These are phyloP conservation scores for Xerocomus brunneocitrinus DNA, from an alignment of 768 basidiomycete genomes.

Conservation along the genomic window DNA sequence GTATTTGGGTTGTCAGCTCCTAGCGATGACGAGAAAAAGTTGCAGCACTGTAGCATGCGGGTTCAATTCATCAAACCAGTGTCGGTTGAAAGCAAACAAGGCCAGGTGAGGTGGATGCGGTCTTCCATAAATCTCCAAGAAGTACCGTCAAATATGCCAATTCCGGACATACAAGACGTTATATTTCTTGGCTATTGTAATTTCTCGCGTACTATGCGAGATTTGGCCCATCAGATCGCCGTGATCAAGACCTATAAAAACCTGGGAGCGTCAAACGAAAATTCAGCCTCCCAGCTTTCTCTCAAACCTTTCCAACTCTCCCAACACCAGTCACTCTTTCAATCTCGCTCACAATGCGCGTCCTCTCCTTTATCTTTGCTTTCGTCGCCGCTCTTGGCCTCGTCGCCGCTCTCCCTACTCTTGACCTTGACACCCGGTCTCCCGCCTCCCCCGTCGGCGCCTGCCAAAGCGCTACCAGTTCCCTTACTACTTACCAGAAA, in stretches of 20 bases:
- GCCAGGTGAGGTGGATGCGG: too few species aligned
- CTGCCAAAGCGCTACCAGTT: background rate
- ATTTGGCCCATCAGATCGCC: background rate
- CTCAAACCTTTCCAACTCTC: too few species aligned
- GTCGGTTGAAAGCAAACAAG: too few species aligned
- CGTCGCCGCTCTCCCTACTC: conserved; percentile 6
- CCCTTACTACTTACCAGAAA: background rate
- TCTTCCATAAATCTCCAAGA: too few species aligned
- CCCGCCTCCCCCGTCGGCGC: background rate
- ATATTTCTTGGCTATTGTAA: background rate
- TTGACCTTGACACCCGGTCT: too few species aligned
- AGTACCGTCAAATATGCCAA: too few species aligned
- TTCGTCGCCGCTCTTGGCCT: conserved; percentile 14
- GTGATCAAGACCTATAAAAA: conserved; percentile 1
- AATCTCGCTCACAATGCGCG: conserved; percentile 19
- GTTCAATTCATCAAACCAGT: too few species aligned
- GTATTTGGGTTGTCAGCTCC: too few species aligned
- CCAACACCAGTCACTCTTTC: conserved; percentile 11
- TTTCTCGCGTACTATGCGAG: background rate
- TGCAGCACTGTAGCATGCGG: too few species aligned
- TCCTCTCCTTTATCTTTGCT: conserved; percentile 23
- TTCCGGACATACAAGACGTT: background rate
- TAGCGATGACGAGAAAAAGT: too few species aligned
- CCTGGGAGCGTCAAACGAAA: background rate
- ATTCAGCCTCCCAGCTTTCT: background rate